Evolutionary conservation across 495 filamentous ascomycete species (phyloP), one percentile per base, ranked within the genome.

Genomic region (Hyaloscypha variabilis): DNA sequence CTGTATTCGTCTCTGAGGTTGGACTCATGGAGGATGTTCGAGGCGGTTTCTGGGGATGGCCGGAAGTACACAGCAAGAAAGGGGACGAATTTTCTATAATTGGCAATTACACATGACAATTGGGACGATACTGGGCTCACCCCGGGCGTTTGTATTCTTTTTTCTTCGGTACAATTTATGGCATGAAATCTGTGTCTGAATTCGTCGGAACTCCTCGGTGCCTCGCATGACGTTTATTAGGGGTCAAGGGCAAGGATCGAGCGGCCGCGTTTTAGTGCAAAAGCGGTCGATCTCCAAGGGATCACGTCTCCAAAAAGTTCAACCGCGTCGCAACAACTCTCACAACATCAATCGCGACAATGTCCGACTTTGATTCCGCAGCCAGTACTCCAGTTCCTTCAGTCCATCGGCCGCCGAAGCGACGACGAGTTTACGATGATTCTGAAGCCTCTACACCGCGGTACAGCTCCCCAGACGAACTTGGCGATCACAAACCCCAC

Each of bases 401-500:
- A 17, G 26, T 21, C 21, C 55, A 65, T 14, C 66, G 67, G 13
- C 19, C 64, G 19, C 8, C 64, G 1, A 74, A 74, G 55, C 31
- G 72, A 24, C 42, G 72, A 42, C 64, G 72, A 24, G 61, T 70
- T 21, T 69, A 71, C 42, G 60, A 71, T 34, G 69, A 72, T 39
- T 68, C 64, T 34, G 69, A 69, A 13, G 57, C 29, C 25, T 71
- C 71, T 24, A 71, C 79, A 0, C 79, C 79, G 46, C 68, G 71
- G 24, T 78, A 80, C 60, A 81, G 82, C 53, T 86, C 84, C 24
- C 81, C 83, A 30, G 83, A 86, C 64, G 85, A 85, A 66, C 74
- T 83, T 52, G 81, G 78, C 26, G 77, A 56, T n/a, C 50, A 63
- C 52, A 39, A 63, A 54, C 61, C 62, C 1, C 55, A 64, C 28